Evolutionary conservation across 1,139 yeast genomes (phyloP).

Genomic region (Saccharomycopsis phalli): DNA sequence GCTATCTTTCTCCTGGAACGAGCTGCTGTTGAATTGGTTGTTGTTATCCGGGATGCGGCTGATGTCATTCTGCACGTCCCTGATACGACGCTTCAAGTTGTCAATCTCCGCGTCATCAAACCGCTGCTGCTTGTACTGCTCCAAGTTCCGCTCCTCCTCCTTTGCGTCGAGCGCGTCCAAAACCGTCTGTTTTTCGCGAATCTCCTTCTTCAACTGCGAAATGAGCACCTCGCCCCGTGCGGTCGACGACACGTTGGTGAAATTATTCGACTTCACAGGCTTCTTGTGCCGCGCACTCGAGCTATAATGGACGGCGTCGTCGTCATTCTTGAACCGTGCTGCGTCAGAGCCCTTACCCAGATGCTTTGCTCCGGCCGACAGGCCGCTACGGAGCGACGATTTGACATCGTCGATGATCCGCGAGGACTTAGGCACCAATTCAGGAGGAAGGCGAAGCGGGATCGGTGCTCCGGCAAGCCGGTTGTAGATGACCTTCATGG

Average conservation of each 20-base stretch:
- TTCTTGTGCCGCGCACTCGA: slow-evolving; percentile 58
- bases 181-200: slow-evolving; percentile 61
- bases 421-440: slow-evolving; percentile 73
- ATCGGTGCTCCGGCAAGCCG: slow-evolving; percentile 64
- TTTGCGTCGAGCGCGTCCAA: slow-evolving; percentile 65
- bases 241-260: neutral
- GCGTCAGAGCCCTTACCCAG: slow-evolving; percentile 29
- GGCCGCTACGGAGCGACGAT: slow-evolving; percentile 24
- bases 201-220: slow-evolving; percentile 49
- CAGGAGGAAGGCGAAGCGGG: slow-evolving; percentile 66
- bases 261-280: slow-evolving; percentile 2
- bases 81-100: slow-evolving; percentile 52
- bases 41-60: slow-evolving; percentile 27
- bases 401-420: slow-evolving; percentile 50
- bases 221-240: slow-evolving; percentile 25
- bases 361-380: slow-evolving; percentile 28
- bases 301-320: slow-evolving; percentile 50
- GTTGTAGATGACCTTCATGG: slow-evolving; percentile 75
- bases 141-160: slow-evolving; percentile 39
- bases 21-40: slow-evolving; percentile 25
- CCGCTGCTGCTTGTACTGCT: slow-evolving; percentile 18
- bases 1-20: slow-evolving; percentile 33
- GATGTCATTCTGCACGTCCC: slow-evolving; percentile 43
- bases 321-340: slow-evolving; percentile 57
- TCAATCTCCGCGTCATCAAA: slow-evolving; percentile 41